phyloP scores from a whole-genome alignment of 2,329 filamentous ascomycete species.

The Sphaerulina musiva region DNA sequence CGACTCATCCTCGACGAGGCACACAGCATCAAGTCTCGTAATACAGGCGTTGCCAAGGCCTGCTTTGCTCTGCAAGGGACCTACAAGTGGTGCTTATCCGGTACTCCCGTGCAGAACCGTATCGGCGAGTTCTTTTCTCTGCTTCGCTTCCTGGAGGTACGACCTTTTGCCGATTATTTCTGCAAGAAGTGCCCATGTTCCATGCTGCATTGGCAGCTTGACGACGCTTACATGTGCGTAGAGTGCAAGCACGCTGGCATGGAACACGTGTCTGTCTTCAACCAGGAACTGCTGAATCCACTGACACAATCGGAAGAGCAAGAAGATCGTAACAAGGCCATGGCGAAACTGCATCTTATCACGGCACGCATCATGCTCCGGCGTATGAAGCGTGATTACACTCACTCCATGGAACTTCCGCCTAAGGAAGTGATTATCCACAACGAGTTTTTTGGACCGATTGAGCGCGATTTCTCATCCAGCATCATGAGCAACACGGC shows the following conservation, averaged over 20 bases:
- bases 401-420: constrained; percentile 89
- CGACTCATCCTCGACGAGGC: constrained; percentile 91
- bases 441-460: constrained; percentile 92
- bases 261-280: constrained; percentile 75
- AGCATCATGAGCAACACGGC: constrained; percentile 92
- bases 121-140: constrained; percentile 40
- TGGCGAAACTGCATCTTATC: constrained; percentile 76
- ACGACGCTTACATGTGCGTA: constrained; percentile 63
- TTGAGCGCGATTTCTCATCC: constrained; percentile 88
- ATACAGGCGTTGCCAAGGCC: constrained; percentile 85
- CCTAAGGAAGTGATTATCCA: constrained; percentile 90
- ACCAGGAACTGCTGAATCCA: constrained; percentile 89
- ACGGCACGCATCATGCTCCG: constrained; percentile 94
- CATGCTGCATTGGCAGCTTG: constrained; percentile 74
- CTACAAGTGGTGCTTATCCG: constrained; percentile 93
- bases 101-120: constrained; percentile 77
- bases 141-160: constrained; percentile 80
- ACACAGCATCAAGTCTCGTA: constrained; percentile 86
- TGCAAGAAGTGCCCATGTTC: constrained; percentile 82
- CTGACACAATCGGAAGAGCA: constrained; percentile 44
- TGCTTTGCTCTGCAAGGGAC: constrained; percentile 83
- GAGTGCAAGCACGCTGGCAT: constrained; percentile 61
- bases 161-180: constrained; percentile 86
- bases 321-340: constrained; percentile 58
- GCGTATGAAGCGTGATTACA: constrained; percentile 88